These are phyloP conservation scores for Lolium rigidum DNA, from an alignment of 176 grass and related monocot species.

Conservation along the genomic window DNA sequence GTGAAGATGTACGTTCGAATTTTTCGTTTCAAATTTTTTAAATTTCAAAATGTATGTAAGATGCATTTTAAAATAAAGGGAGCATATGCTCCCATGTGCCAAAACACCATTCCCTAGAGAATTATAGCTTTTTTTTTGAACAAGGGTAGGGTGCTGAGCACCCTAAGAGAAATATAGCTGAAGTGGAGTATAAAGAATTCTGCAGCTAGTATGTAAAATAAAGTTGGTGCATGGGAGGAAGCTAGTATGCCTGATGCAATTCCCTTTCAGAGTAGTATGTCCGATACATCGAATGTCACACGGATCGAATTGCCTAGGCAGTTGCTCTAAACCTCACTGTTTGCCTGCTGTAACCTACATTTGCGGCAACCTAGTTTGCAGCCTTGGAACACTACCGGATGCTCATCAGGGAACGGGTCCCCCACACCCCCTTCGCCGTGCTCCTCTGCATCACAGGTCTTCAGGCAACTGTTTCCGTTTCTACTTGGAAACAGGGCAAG, in stretches of 20 bases:
- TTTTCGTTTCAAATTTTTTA: too few relatives aligned
- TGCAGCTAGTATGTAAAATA: too few relatives aligned
- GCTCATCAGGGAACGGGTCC: neutral
- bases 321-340: slow-evolving; percentile 34
- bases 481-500: too few relatives aligned
- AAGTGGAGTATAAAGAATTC: neutral
- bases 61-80: too few relatives aligned
- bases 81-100: too few relatives aligned
- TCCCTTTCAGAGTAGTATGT: neutral
- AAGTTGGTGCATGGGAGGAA: neutral
- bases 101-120: too few relatives aligned
- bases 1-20: too few relatives aligned
- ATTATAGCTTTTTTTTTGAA: too few relatives aligned
- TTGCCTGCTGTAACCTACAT: slow-evolving; percentile 32
- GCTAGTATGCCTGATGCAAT: neutral
- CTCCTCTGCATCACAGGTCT: neutral
- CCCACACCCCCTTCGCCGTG: too few relatives aligned
- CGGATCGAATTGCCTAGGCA: slow-evolving; percentile 19
- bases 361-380: neutral
- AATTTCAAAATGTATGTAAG: too few relatives aligned
- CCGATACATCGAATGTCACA: neutral
- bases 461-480: neutral
- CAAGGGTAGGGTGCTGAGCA: too few relatives aligned
- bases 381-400: neutral
- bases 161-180: too few relatives aligned